Conservation (phyloP, 257 asterid species). For the Przewalskia tangutica region DNA sequence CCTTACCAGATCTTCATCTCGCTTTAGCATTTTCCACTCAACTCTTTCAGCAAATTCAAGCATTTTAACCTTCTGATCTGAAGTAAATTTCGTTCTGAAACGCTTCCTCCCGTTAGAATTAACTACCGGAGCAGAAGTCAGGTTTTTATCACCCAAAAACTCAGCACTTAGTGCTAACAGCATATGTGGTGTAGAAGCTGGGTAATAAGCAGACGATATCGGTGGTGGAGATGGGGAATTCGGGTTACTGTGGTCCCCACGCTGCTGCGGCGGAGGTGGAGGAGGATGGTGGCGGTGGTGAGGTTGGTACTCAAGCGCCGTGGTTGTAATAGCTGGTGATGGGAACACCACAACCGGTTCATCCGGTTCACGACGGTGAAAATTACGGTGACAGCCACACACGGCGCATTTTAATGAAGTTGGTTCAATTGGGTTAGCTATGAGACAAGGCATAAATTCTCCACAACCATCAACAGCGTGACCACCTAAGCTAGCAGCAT, state of each 20-base stretch:
- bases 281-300: constrained; percentile 97
- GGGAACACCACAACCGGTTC: constrained; percentile 11
- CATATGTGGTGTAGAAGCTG: constrained; percentile 88
- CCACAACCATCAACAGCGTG: constrained; percentile 99
- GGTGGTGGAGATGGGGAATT: constrained; percentile 90
- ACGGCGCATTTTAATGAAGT: constrained; percentile 98
- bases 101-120: constrained; percentile 46
- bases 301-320: constrained; percentile 75
- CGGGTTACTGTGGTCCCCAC: constrained; percentile 41
- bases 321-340: constrained; percentile 27
- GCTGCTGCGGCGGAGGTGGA: constrained; percentile 12
- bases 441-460: constrained; percentile 83
- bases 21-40: constrained; percentile 78
- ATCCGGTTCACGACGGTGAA: constrained; percentile 95
- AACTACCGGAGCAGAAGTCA: neutral
- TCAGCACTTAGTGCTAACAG: constrained; percentile 65
- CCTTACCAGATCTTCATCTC: constrained; percentile 47
- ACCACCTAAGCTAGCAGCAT: constrained; percentile 77
- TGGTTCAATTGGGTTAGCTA: constrained; percentile 62
- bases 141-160: constrained; percentile 4
- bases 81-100: constrained; percentile 62
- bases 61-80: constrained; percentile 61
- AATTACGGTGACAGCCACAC: constrained; percentile 94
- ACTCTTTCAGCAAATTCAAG: constrained; percentile 53
- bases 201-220: constrained; percentile 76